These are phyloP conservation scores for Xeromyces bisporus DNA, from an alignment of 495 filamentous ascomycete species.

Conservation along the genomic window DNA sequence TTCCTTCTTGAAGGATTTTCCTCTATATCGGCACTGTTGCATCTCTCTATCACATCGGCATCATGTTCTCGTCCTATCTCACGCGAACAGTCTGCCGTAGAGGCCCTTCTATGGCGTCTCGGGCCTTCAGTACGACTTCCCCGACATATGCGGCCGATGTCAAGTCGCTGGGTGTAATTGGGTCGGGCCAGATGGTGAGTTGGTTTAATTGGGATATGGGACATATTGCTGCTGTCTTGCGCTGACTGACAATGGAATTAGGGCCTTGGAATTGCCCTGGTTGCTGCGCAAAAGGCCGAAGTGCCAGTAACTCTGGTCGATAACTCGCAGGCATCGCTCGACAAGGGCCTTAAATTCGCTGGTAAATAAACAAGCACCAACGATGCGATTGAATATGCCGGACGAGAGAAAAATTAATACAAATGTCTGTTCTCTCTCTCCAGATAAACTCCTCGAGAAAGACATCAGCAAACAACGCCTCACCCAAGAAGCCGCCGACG, in stretches of 20 bases:
- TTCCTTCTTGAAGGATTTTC: conserved; percentile 1
- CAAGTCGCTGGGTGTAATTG: conserved; percentile 79
- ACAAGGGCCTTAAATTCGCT: conserved; percentile 84
- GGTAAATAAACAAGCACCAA: no score
- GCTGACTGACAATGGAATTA: no score
- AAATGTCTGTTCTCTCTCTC: not conserved
- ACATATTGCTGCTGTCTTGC: no score
- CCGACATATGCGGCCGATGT: conserved; percentile 48
- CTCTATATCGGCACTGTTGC: no score
- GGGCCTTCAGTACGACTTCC: conserved; percentile 29
- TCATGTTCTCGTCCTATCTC: conserved; percentile 21
- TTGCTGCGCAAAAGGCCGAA: conserved; percentile 70
- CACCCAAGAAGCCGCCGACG: conserved; percentile 59
- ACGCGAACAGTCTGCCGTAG: conserved; percentile 14
- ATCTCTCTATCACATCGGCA: conserved; percentile 2
- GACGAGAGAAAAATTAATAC: no score
- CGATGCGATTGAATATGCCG: no score
- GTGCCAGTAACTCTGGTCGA: conserved; percentile 83
- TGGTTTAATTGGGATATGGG: no score
- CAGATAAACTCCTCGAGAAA: conserved; percentile 84
- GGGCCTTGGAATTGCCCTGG: conserved; percentile 92
- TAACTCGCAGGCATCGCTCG: conserved; percentile 65
- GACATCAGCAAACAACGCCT: conserved; percentile 74
- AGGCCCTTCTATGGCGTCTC: conserved; percentile 17
- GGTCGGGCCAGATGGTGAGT: conserved; percentile 89